phyloP scores from a whole-genome alignment of 2,329 filamentous ascomycete genomes.

The Aureobasidium sp. region DNA sequence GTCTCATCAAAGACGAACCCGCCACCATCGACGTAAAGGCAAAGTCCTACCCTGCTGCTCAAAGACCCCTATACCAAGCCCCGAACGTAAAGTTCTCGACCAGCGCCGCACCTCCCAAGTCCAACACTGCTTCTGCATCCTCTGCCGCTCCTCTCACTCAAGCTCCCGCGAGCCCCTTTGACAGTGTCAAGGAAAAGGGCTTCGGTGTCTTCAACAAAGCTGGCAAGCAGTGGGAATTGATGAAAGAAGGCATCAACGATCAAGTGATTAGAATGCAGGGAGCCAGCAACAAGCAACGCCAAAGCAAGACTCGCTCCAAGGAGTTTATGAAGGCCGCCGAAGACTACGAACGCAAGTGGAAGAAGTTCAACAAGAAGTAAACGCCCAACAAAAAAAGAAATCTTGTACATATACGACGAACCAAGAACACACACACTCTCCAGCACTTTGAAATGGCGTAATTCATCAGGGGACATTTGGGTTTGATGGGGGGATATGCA shows the following conservation, averaged over 20 bases:
- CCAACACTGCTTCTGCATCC: neutral
- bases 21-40: constrained; percentile 25
- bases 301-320: constrained; percentile 21
- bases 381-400: too few relatives aligned
- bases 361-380: constrained; percentile 21
- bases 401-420: neutral
- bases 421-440: neutral
- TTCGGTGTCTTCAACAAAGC: constrained; percentile 19
- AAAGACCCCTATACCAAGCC: constrained; percentile 19
- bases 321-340: constrained; percentile 23
- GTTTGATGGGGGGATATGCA: neutral
- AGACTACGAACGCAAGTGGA: constrained; percentile 22
- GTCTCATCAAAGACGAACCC: constrained; percentile 10
- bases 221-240: constrained; percentile 7
- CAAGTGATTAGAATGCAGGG: neutral
- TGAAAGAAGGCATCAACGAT: constrained; percentile 11
- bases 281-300: neutral
- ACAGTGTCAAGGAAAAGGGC: constrained; percentile 8
- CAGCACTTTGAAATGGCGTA: neutral
- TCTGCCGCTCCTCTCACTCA: neutral
- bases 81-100: constrained; percentile 18
- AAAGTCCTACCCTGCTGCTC: constrained; percentile 3
- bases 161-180: neutral
- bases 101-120: neutral
- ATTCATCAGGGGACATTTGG: neutral